These are phyloP conservation scores for Heritiera fomes DNA, from an alignment of 345 rosid genomes.

Conservation along the genomic window DNA sequence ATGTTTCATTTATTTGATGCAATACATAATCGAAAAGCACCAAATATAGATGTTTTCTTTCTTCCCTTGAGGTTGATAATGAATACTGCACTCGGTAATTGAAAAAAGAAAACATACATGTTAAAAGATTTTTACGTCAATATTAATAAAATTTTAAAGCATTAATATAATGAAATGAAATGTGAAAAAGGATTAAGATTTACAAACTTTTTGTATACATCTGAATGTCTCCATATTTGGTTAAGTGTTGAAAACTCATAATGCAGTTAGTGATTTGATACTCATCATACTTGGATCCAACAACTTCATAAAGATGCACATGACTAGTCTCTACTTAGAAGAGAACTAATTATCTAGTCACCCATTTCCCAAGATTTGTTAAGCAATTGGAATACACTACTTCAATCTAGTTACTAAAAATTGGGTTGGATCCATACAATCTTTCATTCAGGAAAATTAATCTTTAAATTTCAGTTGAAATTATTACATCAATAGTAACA, in stretches of 20 bases:
- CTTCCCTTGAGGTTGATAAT: conserved; percentile 77
- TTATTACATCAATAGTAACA: not conserved
- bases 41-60: conserved; percentile 81
- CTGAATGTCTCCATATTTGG: not conserved
- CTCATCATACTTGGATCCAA: conserved; percentile 4
- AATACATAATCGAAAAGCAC: conserved; percentile 87
- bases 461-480: not conserved
- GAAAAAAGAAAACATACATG: not conserved
- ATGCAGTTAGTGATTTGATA: not conserved
- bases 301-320: conserved; percentile 15
- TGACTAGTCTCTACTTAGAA: conserved; percentile 3
- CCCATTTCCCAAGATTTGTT: not conserved
- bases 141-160: not conserved
- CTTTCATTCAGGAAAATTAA: not conserved
- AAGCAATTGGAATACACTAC: conserved; percentile 8
- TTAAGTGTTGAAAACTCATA: not conserved
- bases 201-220: not conserved
- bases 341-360: not conserved
- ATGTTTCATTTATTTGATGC: conserved; percentile 83
- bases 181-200: not conserved
- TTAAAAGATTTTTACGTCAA: conserved; percentile 9
- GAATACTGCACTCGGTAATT: conserved; percentile 71
- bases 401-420: not conserved
- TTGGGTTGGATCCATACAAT: not conserved
- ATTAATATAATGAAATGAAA: not conserved